Percentiles rank a stretch among this genome's conserved stretches.
These are phyloP conservation scores for Pulveroboletus ravenelii DNA, from an alignment of 768 basidiomycete genomes.

Conservation along the genomic window DNA sequence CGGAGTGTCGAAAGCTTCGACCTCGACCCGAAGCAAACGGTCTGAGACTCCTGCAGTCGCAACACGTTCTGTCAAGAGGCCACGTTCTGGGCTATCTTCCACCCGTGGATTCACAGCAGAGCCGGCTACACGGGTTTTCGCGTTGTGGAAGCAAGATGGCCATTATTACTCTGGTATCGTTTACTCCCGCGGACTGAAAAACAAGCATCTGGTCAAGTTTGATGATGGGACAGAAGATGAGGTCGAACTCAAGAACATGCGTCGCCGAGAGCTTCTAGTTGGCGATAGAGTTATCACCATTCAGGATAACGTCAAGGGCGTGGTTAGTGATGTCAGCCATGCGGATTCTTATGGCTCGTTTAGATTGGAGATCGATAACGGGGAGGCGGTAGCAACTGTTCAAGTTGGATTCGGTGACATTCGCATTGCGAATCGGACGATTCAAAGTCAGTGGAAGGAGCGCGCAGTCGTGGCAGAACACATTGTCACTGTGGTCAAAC, in stretches of 20 bases:
- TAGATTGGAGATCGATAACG: conserved; percentile 39
- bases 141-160: conserved; percentile 57
- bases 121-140: conserved; percentile 59
- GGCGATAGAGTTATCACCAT: conserved; percentile 55
- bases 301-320: conserved; percentile 26
- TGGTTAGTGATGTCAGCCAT: conserved; percentile 30
- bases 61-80: conserved; percentile 35
- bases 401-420: conserved; percentile 37
- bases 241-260: conserved; percentile 50
- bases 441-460: conserved; percentile 50
- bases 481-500: conserved; percentile 41
- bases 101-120: conserved; percentile 11
- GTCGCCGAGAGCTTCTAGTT: conserved; percentile 42
- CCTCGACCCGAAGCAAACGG: conserved; percentile 25
- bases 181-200: conserved; percentile 30
- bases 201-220: conserved; percentile 51
- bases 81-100: conserved; percentile 36
- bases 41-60: conserved; percentile 26
- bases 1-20: conserved; percentile 21
- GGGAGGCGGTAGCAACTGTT: conserved; percentile 18
- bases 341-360: conserved; percentile 30
- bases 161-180: conserved; percentile 61
- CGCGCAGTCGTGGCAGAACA: conserved; percentile 40
- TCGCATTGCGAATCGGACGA: conserved; percentile 47
- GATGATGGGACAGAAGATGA: conserved; percentile 54